These are phyloP conservation scores for Musa schizocarpa DNA, from an alignment of 176 grass and related monocot genomes.

Conservation along the genomic window DNA sequence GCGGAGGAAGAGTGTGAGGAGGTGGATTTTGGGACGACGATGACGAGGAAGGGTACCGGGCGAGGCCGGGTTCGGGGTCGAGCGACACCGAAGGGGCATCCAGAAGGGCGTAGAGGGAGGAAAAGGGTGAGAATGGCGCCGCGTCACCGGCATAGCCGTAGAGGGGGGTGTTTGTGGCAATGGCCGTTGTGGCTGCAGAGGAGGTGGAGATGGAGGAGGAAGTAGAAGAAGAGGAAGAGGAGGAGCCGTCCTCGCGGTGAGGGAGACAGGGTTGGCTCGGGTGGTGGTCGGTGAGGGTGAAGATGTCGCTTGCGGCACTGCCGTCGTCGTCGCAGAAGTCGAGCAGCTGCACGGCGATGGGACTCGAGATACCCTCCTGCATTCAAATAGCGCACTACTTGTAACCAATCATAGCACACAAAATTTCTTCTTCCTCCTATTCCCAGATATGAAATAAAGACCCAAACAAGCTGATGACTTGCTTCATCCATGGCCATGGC, in stretches of 20 bases:
- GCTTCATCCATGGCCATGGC: too few species aligned
- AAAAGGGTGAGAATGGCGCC: slow-evolving; percentile 38
- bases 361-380: not conserved
- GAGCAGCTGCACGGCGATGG: not conserved
- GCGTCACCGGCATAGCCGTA: slow-evolving; percentile 9
- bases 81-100: not conserved
- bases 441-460: too few species aligned
- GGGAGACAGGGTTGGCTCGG: slow-evolving; percentile 19
- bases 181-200: slow-evolving; percentile 31
- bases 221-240: slow-evolving; percentile 17
- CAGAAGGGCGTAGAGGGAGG: slow-evolving; percentile 45
- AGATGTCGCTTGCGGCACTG: not conserved
- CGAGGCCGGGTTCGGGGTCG: slow-evolving; percentile 17
- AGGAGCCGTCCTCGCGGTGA: slow-evolving; percentile 41
- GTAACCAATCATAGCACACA: not conserved
- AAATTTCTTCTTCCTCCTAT: too few species aligned
- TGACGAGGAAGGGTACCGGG: slow-evolving; percentile 22
- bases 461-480: too few species aligned
- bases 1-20: not conserved
- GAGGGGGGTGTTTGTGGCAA: slow-evolving; percentile 29
- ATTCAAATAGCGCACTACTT: not conserved
- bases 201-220: not conserved
- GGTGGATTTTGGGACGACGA: slow-evolving; percentile 17
- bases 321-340: slow-evolving; percentile 4
- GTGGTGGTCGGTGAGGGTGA: slow-evolving; percentile 10